Base-by-base conservation (phyloP, 2,329 filamentous ascomycete species). In the Exserohilum rostratum region DNA sequence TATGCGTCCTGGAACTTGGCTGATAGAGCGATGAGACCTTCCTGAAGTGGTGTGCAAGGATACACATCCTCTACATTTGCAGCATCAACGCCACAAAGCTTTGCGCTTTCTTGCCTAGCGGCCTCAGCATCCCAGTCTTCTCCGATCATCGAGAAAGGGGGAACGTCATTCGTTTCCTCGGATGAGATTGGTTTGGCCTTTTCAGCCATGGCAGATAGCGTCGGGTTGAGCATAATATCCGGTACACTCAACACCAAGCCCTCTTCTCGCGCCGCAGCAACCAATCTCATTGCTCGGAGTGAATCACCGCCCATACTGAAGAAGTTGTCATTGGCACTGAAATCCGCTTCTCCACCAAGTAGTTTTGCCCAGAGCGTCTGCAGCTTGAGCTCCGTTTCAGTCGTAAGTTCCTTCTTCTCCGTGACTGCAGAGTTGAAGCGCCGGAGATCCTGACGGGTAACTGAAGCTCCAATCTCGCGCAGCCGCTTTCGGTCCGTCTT, bases 261-360 rank as follows among this genome's bases (percentile, higher is more conserved):
- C 20, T 79, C 77, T 2, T 76, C 73, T 18, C 83, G 76, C 2
- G 82, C 79, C 48, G 82, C 80, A 10, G 82, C 78, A 0, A 86
- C 85, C 0, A 87, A 73, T 65, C 83, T 85, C 77, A 83, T 82
- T 0, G 80, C 80, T 33, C 79, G 76, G 46, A 82, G 75, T 0
- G 80, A 82, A 48, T 83, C 80, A 30, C 80, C 80, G 25, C 80
- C 80, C 39, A 82, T 70, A 25, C 73, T 78, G 37, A 82, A 69
- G 65, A 83, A 83, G 54, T 73, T 75, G 45, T 73, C 70, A 13
- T 69, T 68, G 18, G 66, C 62, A 35, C 66, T 66, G 46, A 74
- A 73, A 37, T 74, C 69, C 1, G 60, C 65, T 18, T 72, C 67
- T 2, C 68, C 66, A 17, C 70, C 70, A 1, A 76, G 61, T 7